Percentiles rank a stretch among this genome's conserved stretches.
These are phyloP conservation scores for Endogone sp. DNA, from an alignment of 192 early-diverging fungal genomes.

Conservation along the genomic window DNA sequence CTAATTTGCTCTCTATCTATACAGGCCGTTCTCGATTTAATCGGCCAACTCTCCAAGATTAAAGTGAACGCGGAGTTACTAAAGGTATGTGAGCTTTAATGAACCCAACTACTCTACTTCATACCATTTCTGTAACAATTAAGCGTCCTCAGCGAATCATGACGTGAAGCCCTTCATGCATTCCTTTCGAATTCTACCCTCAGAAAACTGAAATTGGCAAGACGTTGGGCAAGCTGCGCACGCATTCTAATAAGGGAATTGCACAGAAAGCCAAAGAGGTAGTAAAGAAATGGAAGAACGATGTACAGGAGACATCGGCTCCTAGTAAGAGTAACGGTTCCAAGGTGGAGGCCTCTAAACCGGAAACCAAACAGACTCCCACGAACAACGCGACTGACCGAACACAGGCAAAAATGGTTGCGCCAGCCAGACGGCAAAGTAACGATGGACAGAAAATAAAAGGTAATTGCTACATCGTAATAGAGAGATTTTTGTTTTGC, in stretches of 20 bases:
- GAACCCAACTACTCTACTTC: neutral
- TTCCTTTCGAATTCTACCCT: conserved; percentile 4
- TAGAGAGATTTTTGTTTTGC: no score
- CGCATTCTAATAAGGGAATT: conserved; percentile 54
- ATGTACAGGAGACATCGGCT: conserved; percentile 22
- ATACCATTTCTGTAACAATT: neutral
- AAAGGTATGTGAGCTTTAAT: conserved; percentile 33
- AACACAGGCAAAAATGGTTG: neutral
- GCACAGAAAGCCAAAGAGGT: conserved; percentile 61
- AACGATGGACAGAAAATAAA: neutral
- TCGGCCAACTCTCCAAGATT: conserved; percentile 38
- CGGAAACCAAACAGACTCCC: neutral
- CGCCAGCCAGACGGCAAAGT: neutral
- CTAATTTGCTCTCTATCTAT: neutral
- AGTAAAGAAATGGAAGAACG: conserved; percentile 83
- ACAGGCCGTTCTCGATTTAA: conserved; percentile 43
- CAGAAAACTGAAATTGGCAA: conserved; percentile 80
- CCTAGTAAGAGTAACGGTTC: neutral
- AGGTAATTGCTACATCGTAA: neutral
- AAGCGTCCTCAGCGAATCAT: no score
- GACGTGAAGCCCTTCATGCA: no score
- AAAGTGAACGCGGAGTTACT: conserved; percentile 49
- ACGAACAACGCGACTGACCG: neutral
- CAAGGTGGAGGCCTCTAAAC: conserved; percentile 1
- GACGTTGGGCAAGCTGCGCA: conserved; percentile 69